phyloP scores from a whole-genome alignment of 768 basidiomycete species.

The Russula brevipes region DNA sequence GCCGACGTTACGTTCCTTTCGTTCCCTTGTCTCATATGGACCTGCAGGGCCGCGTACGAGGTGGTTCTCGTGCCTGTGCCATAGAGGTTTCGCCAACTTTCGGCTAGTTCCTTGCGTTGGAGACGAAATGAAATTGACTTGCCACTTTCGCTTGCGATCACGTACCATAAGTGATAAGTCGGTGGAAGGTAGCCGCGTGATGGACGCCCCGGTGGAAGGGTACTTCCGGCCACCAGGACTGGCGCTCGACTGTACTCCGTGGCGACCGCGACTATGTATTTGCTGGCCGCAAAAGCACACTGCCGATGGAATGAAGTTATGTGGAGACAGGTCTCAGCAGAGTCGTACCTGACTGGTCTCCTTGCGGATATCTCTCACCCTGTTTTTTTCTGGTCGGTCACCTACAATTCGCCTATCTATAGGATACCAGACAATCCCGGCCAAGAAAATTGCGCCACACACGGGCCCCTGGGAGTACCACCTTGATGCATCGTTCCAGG shows the following conservation, averaged over 20 bases:
- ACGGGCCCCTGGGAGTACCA: neutral
- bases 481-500: neutral
- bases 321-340: neutral
- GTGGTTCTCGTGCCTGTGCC: constrained; percentile 1
- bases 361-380: no score
- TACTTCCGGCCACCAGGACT: neutral
- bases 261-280: neutral
- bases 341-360: no score
- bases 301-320: neutral
- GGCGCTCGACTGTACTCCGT: neutral
- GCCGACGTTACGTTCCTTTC: no score
- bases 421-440: neutral
- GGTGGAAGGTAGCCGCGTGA: neutral
- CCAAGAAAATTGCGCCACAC: neutral
- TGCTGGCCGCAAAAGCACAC: no score
- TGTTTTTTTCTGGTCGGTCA: no score
- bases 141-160: neutral
- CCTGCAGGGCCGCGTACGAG: neutral
- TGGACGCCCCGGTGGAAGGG: neutral
- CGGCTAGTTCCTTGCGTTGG: neutral
- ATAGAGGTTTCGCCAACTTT: neutral
- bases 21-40: neutral
- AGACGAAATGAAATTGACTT: neutral
- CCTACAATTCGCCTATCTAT: neutral
- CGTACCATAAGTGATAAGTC: neutral